phyloP scores from a whole-genome alignment of 106 monocot species.

The Gastrodia elata region DNA sequence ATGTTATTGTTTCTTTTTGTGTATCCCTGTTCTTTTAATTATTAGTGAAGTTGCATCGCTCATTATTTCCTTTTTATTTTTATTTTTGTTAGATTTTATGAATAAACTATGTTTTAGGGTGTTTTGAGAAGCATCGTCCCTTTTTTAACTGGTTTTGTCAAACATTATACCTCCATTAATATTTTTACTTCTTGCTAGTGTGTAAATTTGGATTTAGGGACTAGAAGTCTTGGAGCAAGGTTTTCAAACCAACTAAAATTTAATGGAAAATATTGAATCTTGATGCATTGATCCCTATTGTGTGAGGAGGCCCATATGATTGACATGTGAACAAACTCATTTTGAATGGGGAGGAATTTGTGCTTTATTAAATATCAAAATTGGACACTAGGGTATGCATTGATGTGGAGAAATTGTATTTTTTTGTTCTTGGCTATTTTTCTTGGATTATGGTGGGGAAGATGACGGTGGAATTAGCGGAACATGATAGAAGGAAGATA shows the following conservation, averaged over 20 bases:
- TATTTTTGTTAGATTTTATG: background rate
- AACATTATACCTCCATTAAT: background rate
- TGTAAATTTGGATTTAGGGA: background rate
- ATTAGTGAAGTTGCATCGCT: background rate
- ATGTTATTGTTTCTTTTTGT: background rate
- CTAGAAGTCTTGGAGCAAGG: background rate
- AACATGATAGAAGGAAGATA: too few relatives aligned
- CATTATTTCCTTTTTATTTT: background rate
- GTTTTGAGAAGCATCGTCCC: background rate
- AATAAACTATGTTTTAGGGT: background rate
- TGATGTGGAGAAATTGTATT: too few relatives aligned
- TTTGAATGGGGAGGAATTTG: too few relatives aligned
- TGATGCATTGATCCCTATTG: too few relatives aligned
- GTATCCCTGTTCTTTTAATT: background rate
- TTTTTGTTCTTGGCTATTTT: too few relatives aligned
- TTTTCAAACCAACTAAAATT: background rate
- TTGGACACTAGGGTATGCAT: too few relatives aligned
- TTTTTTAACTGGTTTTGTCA: background rate
- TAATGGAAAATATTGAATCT: too few relatives aligned
- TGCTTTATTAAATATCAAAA: too few relatives aligned
- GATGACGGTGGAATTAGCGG: too few relatives aligned
- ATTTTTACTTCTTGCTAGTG: background rate
- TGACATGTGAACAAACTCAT: too few relatives aligned
- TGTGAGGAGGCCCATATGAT: too few relatives aligned
- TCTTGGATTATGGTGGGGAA: too few relatives aligned